Base-by-base conservation (phyloP, 495 filamentous ascomycete species). In the Xylaria curta region DNA sequence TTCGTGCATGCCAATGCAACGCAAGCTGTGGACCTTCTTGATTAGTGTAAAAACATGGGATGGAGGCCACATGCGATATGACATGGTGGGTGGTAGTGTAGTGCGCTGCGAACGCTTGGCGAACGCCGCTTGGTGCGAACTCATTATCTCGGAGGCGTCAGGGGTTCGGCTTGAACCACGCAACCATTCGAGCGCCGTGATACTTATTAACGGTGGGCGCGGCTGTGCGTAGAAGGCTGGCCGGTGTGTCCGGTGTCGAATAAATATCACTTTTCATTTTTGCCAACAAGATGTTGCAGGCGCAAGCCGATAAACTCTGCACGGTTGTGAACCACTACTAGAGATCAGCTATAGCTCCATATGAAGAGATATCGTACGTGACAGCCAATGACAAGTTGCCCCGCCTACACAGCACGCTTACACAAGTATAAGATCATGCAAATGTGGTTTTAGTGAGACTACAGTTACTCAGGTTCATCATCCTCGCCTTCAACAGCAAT, bases 401-500 rank as follows among this genome's bases (percentile, higher is more conserved):
- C 33, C 17, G 56, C 56, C 26, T 60, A 38, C 19, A 38, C 17
- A 21, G 28, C 56, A 60, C 21, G 58, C 33, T 12, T 4, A 60
- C 19, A 21, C n/a, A 38, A 60, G 31, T 60, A 60, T 40, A 17
- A 60, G n/a, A 38, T 60, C 58, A 60, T 60, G 31, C 28, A 59
- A 59, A 59, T 59, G 54, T n/a, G 28, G 31, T 8, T 36, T n/a
- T 36, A 36, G 54, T 17, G 19, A 36, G 28, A 59, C 33, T 61
- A 51, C 53, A 21, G 49, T n/a, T 67, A 36, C 59, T 47, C 59
- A 28, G 38, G 60, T 21, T 80, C 79, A 26, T 86, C 84, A 63
- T 86, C 81, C 69, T 88, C 86, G 31, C 81, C 84, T 54, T 87
- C 87, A 7, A 76, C 75, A 0, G 70, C 54, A 8, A 87, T 76